Percentiles rank a stretch among this genome's conserved stretches.
Conservation (phyloP, 2,329 filamentous ascomycete genomes). For the Phialophora macrospora region DNA sequence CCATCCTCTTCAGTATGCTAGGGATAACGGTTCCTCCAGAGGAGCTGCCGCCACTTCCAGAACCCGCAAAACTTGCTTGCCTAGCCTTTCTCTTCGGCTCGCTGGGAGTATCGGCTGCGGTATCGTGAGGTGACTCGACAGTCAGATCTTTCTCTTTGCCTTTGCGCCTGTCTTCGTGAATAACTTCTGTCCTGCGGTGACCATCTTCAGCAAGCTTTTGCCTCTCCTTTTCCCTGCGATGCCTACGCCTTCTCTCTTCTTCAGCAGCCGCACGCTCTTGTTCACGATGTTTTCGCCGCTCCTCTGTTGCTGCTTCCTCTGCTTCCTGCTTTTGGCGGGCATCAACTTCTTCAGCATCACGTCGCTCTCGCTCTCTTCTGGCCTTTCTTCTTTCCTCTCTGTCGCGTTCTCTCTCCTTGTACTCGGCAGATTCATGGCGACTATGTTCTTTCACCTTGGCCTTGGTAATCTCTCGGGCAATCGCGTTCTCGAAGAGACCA, state of each 20-base stretch:
- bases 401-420: slow-evolving; percentile 33
- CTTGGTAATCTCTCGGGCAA: slow-evolving; percentile 39
- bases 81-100: slow-evolving; percentile 18
- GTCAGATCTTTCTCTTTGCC: slow-evolving; percentile 23
- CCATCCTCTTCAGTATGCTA: slow-evolving; percentile 41
- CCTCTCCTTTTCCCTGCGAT: slow-evolving; percentile 25
- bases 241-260: slow-evolving; percentile 18
- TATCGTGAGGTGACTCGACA: slow-evolving; percentile 9
- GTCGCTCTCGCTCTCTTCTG: slow-evolving; percentile 32
- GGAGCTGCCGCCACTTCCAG: slow-evolving; percentile 29
- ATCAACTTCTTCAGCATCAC: slow-evolving; percentile 27
- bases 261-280: slow-evolving; percentile 13
- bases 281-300: slow-evolving; percentile 2
- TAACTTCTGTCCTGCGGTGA: slow-evolving; percentile 6
- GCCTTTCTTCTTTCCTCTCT: slow-evolving; percentile 29
- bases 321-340: slow-evolving; percentile 27
- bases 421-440: slow-evolving; percentile 34
- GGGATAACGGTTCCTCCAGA: slow-evolving; percentile 21
- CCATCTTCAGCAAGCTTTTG: slow-evolving; percentile 16
- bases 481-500: slow-evolving; percentile 43
- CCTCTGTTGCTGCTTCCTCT: slow-evolving; percentile 7
- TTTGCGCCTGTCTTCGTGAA: slow-evolving; percentile 20
- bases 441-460: slow-evolving; percentile 42
- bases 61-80: slow-evolving; percentile 31
- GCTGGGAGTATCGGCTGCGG: slow-evolving; percentile 9